phyloP scores from a whole-genome alignment of 768 basidiomycete species.

The Coprinellus micaceus region DNA sequence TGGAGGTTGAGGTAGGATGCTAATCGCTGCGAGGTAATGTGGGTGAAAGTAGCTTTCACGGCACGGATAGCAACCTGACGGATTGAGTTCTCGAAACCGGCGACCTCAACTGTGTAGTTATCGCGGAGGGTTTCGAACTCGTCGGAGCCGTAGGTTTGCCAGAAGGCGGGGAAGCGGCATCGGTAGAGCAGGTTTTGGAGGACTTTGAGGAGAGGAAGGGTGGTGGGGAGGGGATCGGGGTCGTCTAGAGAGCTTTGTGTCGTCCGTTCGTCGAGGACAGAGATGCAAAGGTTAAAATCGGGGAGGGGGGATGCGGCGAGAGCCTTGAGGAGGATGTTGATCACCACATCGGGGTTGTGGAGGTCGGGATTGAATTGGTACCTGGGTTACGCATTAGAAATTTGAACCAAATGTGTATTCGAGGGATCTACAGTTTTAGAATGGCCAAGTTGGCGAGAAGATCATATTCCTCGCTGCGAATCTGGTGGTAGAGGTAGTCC shows the following conservation, averaged over 20 bases:
- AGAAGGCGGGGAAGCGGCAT: constrained; percentile 87
- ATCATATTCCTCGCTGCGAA: constrained; percentile 88
- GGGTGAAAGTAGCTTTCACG: constrained; percentile 74
- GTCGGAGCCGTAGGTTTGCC: constrained; percentile 69
- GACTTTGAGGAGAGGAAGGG: constrained; percentile 64
- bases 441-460: constrained; percentile 94
- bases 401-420: neutral
- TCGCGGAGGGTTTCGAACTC: constrained; percentile 70
- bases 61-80: constrained; percentile 74
- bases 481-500: constrained; percentile 95
- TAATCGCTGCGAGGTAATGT: constrained; percentile 64
- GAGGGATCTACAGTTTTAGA: constrained; percentile 69
- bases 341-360: constrained; percentile 88
- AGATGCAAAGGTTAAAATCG: constrained; percentile 92
- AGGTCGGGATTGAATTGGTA: constrained; percentile 96
- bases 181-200: constrained; percentile 72
- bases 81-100: constrained; percentile 81
- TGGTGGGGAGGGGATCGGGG: constrained; percentile 71
- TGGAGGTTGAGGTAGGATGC: constrained; percentile 67
- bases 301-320: constrained; percentile 81
- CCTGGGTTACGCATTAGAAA: constrained; percentile 33
- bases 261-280: constrained; percentile 79
- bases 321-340: constrained; percentile 92
- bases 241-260: constrained; percentile 60
- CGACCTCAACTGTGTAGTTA: constrained; percentile 81